Evolutionary conservation across 805 yeast genomes (phyloP).

Genomic region (Schwanniomyces polymorphus): DNA sequence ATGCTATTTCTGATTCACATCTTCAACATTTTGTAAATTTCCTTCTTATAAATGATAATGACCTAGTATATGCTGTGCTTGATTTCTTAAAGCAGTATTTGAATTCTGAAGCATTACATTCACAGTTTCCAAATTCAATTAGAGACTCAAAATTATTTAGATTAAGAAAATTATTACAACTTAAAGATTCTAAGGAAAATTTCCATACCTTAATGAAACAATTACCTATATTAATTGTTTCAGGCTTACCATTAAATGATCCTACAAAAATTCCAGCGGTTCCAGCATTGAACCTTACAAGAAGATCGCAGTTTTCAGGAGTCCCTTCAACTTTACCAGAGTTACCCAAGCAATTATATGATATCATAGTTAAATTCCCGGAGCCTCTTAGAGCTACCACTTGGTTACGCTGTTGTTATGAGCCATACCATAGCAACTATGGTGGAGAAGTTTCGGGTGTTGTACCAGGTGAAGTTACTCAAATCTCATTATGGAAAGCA

Average conservation of each 20-base stretch:
- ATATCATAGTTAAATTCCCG: constrained; percentile 60
- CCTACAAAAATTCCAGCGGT: constrained; percentile 21
- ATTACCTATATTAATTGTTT: constrained; percentile 56
- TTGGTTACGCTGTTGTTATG: constrained; percentile 93
- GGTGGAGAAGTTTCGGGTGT: constrained; percentile 16
- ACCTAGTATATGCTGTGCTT: constrained; percentile 67
- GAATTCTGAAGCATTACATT: constrained; percentile 54
- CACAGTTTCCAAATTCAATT: constrained; percentile 25
- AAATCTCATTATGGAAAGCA: constrained; percentile 92
- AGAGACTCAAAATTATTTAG: constrained; percentile 33
- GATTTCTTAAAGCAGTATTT: constrained; percentile 83
- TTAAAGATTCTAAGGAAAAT: constrained; percentile 49
- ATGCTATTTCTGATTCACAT: constrained; percentile 31
- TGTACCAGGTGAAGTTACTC: constrained; percentile 79
- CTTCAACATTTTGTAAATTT: constrained; percentile 58
- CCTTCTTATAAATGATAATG: constrained; percentile 68
- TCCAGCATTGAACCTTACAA: constrained; percentile 39
- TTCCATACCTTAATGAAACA: constrained; percentile 54
- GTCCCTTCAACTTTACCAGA: constrained; percentile 68
- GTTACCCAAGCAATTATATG: constrained; percentile 53
- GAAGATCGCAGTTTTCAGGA: constrained; percentile 46
- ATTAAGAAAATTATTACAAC: constrained; percentile 50
- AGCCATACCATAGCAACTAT: constrained; percentile 44
- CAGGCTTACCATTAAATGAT: constrained; percentile 32
- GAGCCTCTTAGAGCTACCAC: constrained; percentile 92